Evolutionary conservation across 2,329 filamentous ascomycete species (phyloP).

Genomic region (Fusarium secorum): DNA sequence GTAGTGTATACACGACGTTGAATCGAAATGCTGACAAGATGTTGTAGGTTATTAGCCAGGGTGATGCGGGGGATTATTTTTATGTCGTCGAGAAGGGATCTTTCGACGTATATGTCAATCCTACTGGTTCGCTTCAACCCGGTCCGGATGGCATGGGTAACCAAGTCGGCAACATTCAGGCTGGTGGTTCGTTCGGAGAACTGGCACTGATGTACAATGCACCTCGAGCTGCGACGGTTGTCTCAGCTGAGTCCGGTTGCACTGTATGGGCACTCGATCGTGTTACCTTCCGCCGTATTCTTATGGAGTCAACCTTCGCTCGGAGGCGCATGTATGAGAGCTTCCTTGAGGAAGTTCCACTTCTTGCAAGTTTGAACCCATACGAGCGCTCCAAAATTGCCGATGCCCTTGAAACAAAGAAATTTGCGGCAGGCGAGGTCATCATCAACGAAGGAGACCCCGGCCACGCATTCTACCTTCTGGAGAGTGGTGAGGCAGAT

Average conservation of each 20-base stretch:
- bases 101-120: conserved; percentile 92
- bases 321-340: conserved; percentile 96
- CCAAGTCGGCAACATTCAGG: conserved; percentile 81
- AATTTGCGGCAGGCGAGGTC: conserved; percentile 77
- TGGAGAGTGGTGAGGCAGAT: conserved; percentile 87
- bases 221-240: conserved; percentile 91
- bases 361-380: conserved; percentile 81
- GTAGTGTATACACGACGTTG: background rate
- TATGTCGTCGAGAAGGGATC: conserved; percentile 92
- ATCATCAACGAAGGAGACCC: conserved; percentile 94
- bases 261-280: conserved; percentile 95
- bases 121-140: conserved; percentile 76
- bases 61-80: conserved; percentile 96
- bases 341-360: conserved; percentile 91
- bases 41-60: conserved; percentile 86
- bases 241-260: conserved; percentile 79
- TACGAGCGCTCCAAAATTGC: conserved; percentile 98
- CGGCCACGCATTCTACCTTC: conserved; percentile 88
- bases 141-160: conserved; percentile 83
- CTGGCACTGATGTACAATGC: conserved; percentile 99
- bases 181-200: conserved; percentile 95
- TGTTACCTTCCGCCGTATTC: conserved; percentile 93
- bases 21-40: conserved; percentile 37
- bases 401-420: conserved; percentile 91
- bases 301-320: conserved; percentile 98